Evolutionary conservation across 768 basidiomycete species (phyloP).

Genomic region (Calvatia gigantea): DNA sequence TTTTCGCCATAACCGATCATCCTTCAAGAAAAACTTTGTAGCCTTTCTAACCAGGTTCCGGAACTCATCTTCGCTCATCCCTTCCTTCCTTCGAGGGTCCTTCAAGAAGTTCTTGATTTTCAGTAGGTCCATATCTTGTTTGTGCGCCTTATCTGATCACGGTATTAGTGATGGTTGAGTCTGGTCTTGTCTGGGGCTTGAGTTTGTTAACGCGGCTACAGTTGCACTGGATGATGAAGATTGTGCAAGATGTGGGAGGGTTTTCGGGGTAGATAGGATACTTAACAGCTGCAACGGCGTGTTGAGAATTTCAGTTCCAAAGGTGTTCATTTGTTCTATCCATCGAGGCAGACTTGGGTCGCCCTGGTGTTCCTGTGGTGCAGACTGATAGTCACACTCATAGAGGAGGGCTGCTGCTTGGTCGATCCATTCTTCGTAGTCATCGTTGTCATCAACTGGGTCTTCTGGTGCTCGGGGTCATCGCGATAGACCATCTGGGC

Average conservation of each 20-base stretch:
- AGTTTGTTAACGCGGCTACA: too few relatives aligned
- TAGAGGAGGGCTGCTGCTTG: background rate
- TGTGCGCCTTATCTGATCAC: background rate
- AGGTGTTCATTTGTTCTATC: background rate
- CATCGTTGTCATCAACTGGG: constrained; percentile 9
- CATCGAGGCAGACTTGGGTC: background rate
- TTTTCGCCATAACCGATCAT: constrained; percentile 17
- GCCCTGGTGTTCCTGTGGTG: background rate
- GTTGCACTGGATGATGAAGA: too few relatives aligned
- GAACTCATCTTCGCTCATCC: background rate
- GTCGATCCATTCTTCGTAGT: constrained; percentile 23
- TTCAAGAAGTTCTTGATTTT: constrained; percentile 12
- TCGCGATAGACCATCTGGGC: constrained; percentile 20
- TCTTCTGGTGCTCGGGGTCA: constrained; percentile 7
- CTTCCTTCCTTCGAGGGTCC: background rate
- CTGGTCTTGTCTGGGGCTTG: background rate
- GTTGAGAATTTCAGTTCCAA: constrained; percentile 3
- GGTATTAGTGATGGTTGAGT: background rate
- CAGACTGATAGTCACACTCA: background rate
- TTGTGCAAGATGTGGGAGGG: too few relatives aligned
- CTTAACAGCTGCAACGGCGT: background rate
- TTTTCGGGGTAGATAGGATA: background rate
- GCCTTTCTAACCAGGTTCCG: constrained; percentile 3
- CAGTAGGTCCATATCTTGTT: constrained; percentile 10
- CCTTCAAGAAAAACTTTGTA: constrained; percentile 15